Evolutionary conservation across 2,329 filamentous ascomycete genomes (phyloP).

Genomic region (Cadophora malorum): DNA sequence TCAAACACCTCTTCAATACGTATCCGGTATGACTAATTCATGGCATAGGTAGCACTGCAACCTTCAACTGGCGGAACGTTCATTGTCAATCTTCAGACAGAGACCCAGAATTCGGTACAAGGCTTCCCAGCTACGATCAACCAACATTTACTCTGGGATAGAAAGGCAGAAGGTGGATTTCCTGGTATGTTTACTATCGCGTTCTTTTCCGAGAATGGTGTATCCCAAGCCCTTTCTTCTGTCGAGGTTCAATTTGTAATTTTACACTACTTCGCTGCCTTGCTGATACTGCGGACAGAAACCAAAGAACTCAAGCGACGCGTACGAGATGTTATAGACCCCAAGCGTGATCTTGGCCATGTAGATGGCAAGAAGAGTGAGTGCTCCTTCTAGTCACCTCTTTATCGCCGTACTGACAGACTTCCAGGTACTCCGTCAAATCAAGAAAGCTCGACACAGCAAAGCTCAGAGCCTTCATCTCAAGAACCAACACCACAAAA

Average conservation of each 20-base stretch:
- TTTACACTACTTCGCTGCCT: not conserved
- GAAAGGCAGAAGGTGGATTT: slow-evolving; percentile 86
- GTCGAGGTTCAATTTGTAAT: no score
- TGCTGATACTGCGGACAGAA: slow-evolving; percentile 54
- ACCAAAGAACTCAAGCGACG: slow-evolving; percentile 89
- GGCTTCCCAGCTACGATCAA: slow-evolving; percentile 42
- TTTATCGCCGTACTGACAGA: not conserved
- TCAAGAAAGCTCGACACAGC: not conserved
- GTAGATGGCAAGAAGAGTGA: slow-evolving; percentile 61
- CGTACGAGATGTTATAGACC: slow-evolving; percentile 83
- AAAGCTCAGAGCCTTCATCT: not conserved
- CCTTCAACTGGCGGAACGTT: slow-evolving; percentile 88
- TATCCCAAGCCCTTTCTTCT: no score
- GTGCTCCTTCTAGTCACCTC: not conserved
- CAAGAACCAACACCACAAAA: slow-evolving; percentile 2
- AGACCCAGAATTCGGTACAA: slow-evolving; percentile 26
- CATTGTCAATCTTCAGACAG: slow-evolving; percentile 67
- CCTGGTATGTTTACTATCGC: slow-evolving; percentile 58
- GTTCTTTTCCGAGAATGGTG: not conserved
- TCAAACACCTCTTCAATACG: not conserved
- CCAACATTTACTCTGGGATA: slow-evolving; percentile 79
- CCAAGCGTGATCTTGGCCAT: slow-evolving; percentile 79
- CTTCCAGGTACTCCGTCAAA: not conserved
- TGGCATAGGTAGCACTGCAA: slow-evolving; percentile 70
- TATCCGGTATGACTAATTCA: not conserved